Evolutionary conservation across 2,329 filamentous ascomycete species (phyloP).

Genomic region (Phaeosphaeriaceae sp.): DNA sequence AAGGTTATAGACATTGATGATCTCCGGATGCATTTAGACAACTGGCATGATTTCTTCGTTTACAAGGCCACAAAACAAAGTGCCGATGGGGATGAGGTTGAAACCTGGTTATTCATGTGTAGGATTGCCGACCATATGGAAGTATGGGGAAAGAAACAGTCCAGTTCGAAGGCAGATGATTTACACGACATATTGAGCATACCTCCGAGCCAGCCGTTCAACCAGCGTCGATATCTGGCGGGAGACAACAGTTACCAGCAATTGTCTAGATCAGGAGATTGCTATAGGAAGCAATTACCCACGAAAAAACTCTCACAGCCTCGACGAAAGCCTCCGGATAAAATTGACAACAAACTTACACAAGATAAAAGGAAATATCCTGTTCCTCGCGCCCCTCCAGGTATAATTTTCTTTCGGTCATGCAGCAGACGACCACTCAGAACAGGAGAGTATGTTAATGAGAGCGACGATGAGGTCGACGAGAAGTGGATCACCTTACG

Average conservation of each 20-base stretch:
- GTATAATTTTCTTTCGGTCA: slow-evolving; percentile 49
- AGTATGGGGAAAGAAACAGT: slow-evolving; percentile 14
- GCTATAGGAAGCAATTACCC: slow-evolving; percentile 1
- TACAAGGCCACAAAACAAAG: slow-evolving; percentile 21
- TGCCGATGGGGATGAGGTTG: slow-evolving; percentile 17
- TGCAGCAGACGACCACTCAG: slow-evolving; percentile 47
- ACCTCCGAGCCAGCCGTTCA: slow-evolving; percentile 41
- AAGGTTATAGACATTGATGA: slow-evolving; percentile 18
- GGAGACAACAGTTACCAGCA: slow-evolving; percentile 38
- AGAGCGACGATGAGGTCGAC: slow-evolving; percentile 54
- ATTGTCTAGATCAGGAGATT: slow-evolving; percentile 14
- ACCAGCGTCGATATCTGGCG: slow-evolving; percentile 43
- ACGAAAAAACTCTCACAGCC: slow-evolving; percentile 1
- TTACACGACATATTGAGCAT: not conserved
- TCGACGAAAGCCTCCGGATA: slow-evolving; percentile 19
- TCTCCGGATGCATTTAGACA: slow-evolving; percentile 44
- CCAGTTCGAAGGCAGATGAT: slow-evolving; percentile 33
- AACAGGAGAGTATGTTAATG: slow-evolving; percentile 48
- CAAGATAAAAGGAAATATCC: slow-evolving; percentile 31
- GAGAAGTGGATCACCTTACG: slow-evolving; percentile 46
- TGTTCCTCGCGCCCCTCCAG: slow-evolving; percentile 44
- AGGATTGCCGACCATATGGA: slow-evolving; percentile 26
- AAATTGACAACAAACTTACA: slow-evolving; percentile 21
- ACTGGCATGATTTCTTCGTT: slow-evolving; percentile 45
- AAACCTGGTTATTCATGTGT: slow-evolving; percentile 23